Evolutionary conservation across 768 basidiomycete genomes (phyloP).

Genomic region (Pholiota molesta): DNA sequence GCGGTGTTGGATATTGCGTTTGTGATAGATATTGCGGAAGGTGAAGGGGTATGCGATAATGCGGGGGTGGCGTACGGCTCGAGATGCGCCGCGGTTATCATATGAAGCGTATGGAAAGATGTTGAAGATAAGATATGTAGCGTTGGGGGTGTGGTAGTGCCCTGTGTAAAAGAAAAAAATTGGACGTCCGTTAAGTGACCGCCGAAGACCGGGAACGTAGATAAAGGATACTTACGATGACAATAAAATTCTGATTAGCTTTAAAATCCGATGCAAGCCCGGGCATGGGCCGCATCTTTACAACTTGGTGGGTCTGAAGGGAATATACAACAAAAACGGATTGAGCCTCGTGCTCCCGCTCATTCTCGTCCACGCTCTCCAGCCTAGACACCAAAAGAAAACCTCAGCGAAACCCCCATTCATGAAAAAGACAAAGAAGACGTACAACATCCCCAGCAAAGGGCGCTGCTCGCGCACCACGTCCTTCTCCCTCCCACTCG

Average conservation of each 20-base stretch:
- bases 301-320: conserved; percentile 43
- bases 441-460: conserved; percentile 39
- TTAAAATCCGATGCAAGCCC: conserved; percentile 45
- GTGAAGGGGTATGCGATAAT: conserved; percentile 19
- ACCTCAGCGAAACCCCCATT: too few species aligned
- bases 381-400: too few species aligned
- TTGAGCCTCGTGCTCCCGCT: conserved; percentile 13
- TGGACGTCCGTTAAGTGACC: too few species aligned
- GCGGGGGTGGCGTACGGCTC: conserved; percentile 44
- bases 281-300: conserved; percentile 49
- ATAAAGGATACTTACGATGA: conserved; percentile 51
- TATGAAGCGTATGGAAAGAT: conserved; percentile 54
- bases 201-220: too few species aligned
- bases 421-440: too few species aligned
- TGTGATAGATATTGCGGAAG: conserved; percentile 19
- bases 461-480: conserved; percentile 29
- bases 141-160: conserved; percentile 54
- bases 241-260: conserved; percentile 51
- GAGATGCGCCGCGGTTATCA: conserved; percentile 49
- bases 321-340: conserved; percentile 35
- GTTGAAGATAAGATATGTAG: conserved; percentile 60
- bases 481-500: conserved; percentile 23
- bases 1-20: conserved; percentile 17
- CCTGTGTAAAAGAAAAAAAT: too few species aligned
- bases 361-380: conserved; percentile 19